Conservation (phyloP, 2,329 filamentous ascomycete species). For the Penicillium fuscoglaucum region DNA sequence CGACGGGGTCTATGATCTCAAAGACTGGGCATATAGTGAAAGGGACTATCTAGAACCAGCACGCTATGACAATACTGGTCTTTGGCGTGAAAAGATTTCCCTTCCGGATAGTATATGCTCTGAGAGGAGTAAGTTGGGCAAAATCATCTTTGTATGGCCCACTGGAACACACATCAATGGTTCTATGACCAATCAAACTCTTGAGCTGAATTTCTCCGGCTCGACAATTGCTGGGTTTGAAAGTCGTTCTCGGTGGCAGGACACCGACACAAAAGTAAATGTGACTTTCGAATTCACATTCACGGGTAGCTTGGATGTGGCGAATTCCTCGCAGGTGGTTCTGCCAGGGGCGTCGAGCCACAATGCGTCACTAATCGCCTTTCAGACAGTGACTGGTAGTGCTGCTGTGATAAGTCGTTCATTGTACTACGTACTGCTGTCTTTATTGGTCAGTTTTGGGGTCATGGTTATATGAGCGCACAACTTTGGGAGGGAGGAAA, state of each 20-base stretch:
- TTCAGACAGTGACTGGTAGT: conserved; percentile 4
- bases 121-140: background rate
- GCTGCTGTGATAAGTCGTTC: background rate
- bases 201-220: conserved; percentile 6
- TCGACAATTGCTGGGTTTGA: conserved; percentile 1
- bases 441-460: background rate
- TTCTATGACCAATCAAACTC: conserved; percentile 13
- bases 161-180: conserved; percentile 8
- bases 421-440: background rate
- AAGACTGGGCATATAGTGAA: conserved; percentile 4
- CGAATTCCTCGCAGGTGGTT: conserved; percentile 13
- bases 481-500: background rate
- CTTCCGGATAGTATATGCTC: conserved; percentile 5
- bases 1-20: conserved; percentile 11
- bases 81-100: background rate
- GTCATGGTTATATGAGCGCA: background rate
- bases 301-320: conserved; percentile 1
- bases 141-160: conserved; percentile 5
- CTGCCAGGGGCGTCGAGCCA: conserved; percentile 3
- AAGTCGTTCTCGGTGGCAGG: background rate
- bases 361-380: conserved; percentile 4
- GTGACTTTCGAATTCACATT: conserved; percentile 10
- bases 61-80: conserved; percentile 1
- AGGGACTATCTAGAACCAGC: background rate
- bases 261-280: conserved; percentile 3